Percentiles rank a stretch among this genome's conserved stretches.
phyloP scores from a whole-genome alignment of 2,329 filamentous ascomycete species.

The Ophiostoma himal-ulmi region DNA sequence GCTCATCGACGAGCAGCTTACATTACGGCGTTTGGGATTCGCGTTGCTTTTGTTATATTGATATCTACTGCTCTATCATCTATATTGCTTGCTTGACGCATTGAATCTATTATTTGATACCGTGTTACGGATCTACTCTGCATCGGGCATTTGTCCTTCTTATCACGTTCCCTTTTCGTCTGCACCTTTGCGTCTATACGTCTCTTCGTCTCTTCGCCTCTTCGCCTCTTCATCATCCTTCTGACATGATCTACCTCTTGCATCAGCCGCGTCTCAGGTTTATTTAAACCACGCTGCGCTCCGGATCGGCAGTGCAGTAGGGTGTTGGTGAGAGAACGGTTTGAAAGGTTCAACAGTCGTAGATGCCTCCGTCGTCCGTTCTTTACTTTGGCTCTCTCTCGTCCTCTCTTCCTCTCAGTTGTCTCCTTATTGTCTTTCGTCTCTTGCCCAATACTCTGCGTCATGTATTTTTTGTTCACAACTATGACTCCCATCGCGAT shows the following conservation, averaged over 20 bases:
- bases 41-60: neutral
- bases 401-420: neutral
- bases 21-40: neutral
- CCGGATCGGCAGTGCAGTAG: neutral
- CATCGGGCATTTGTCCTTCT: neutral
- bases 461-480: neutral
- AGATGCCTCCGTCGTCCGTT: neutral
- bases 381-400: neutral
- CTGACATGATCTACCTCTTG: neutral
- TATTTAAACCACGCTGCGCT: neutral
- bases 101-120: neutral
- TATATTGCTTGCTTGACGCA: neutral
- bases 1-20: neutral
- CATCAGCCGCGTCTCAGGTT: neutral
- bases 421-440: neutral
- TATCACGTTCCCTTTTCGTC: neutral
- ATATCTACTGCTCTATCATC: neutral
- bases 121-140: neutral
- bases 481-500: no score
- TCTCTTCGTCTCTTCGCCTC: no score
- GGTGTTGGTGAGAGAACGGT: neutral
- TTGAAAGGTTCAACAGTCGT: neutral
- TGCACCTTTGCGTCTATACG: neutral
- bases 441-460: neutral
- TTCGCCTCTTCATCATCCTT: neutral